These are phyloP conservation scores for Kluyveromyces starmeri DNA, from an alignment of 805 yeast genomes.

Conservation along the genomic window DNA sequence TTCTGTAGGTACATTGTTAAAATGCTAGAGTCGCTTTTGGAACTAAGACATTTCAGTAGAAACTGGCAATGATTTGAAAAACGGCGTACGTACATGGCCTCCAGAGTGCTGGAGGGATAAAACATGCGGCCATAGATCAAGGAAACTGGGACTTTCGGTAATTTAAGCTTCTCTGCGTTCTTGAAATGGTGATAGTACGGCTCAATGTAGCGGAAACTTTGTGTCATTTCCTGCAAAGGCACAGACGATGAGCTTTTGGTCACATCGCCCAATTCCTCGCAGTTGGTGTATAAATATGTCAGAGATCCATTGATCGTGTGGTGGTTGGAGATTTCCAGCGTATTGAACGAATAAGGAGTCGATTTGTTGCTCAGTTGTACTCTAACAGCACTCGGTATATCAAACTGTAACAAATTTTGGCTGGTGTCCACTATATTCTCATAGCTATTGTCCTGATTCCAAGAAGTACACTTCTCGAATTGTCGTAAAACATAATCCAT, in stretches of 20 bases:
- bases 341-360: slow-evolving; percentile 60
- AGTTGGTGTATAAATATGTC: slow-evolving; percentile 63
- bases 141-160: slow-evolving; percentile 25
- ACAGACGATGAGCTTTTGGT: slow-evolving; percentile 40
- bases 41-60: slow-evolving; percentile 67
- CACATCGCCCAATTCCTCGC: slow-evolving; percentile 45
- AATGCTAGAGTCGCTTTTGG: slow-evolving; percentile 46
- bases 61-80: slow-evolving; percentile 53
- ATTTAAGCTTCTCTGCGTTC: not conserved
- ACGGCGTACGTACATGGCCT: slow-evolving; percentile 74
- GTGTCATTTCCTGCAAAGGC: slow-evolving; percentile 55
- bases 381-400: slow-evolving; percentile 56
- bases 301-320: slow-evolving; percentile 70
- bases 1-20: slow-evolving; percentile 66
- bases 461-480: slow-evolving; percentile 58
- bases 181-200: slow-evolving; percentile 30
- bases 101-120: slow-evolving; percentile 78
- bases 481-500: slow-evolving; percentile 80
- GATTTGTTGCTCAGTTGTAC: slow-evolving; percentile 64
- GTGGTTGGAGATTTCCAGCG: slow-evolving; percentile 57
- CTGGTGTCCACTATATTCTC: slow-evolving; percentile 70
- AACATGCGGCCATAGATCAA: slow-evolving; percentile 79
- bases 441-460: slow-evolving; percentile 76
- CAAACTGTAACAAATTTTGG: slow-evolving; percentile 58
- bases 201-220: slow-evolving; percentile 56